Evolutionary conservation across 2,329 filamentous ascomycete genomes (phyloP), one percentile per base, ranked within the genome.

Genomic region (Pseudogymnoascus sp.): DNA sequence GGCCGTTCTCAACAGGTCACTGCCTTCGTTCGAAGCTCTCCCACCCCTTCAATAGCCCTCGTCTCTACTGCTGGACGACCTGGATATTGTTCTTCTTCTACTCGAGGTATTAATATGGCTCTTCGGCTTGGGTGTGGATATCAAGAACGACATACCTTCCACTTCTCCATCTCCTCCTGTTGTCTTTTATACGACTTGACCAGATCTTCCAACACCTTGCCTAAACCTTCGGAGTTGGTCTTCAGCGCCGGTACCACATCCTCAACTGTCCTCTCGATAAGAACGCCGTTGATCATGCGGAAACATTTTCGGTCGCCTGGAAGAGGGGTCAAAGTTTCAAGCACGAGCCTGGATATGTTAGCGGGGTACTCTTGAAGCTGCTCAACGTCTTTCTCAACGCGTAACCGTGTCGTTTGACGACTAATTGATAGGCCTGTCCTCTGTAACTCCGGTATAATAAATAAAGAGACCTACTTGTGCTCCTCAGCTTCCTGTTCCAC

Each of bases 401-500:
- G 11, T 14, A 57, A 57, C 51, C 3, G 28, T 57, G 16, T 21
- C 25, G 11, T 36, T 2, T 21, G 51, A 57, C 6, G 11, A 14
- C 6, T 57, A 36, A 21, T 57, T n/a, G 28, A 34, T 34, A 8
- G n/a, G 5, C 1, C 5, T 19, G 21, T 36, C 21, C 5, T 13
- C 51, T 7, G 28, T 57, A 57, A 19, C 1, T 36, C 28, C 51
- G 11, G 14, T 57, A 57, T 36, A 57, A 60, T 68, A 66, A 45
- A 39, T 48, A 61, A 61, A 16, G 65, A 77, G 31, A 79, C 89
- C 75, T 79, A 98, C 95, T 96, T 98, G 82, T 99, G 95, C 76
- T 99, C 95, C 77, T 99, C 95, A 19, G 90, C 88, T 76, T 98
- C 95, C 76, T 96, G 92, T 79, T 99, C 95, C 64, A 99, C 93